Evolutionary conservation across 2,329 filamentous ascomycete species (phyloP).

Genomic region (Fusarium concolor): DNA sequence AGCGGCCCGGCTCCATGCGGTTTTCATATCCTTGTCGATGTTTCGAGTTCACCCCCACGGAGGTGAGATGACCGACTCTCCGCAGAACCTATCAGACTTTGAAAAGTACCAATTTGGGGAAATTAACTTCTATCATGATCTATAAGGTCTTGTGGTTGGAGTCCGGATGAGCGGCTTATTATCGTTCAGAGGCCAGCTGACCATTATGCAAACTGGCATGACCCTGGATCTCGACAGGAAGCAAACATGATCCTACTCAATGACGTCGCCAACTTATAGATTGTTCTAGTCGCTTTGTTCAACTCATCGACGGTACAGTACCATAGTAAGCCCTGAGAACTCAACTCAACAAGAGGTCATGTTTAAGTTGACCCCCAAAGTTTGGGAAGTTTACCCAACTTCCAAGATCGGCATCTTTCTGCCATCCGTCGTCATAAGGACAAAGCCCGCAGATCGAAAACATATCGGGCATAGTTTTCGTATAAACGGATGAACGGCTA

Average conservation of each 20-base stretch:
- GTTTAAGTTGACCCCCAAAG: not conserved
- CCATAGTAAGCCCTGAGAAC: not conserved
- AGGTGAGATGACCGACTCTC: not conserved
- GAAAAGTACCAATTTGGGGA: not conserved
- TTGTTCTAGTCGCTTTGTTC: not conserved
- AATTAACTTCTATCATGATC: not conserved
- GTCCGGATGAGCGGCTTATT: constrained; percentile 4
- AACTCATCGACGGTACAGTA: not conserved
- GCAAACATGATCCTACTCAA: not conserved
- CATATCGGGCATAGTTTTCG: not conserved
- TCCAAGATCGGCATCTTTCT: not conserved
- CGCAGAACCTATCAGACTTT: constrained; percentile 6
- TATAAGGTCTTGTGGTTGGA: not conserved
- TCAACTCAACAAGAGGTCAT: not conserved
- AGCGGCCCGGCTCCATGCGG: not conserved
- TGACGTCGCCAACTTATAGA: not conserved
- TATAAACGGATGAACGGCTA: not conserved
- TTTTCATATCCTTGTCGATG: constrained; percentile 9
- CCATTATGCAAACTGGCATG: constrained; percentile 1
- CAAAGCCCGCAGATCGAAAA: not conserved
- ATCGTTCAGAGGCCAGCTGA: not conserved
- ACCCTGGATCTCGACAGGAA: not conserved
- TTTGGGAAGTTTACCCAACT: not conserved
- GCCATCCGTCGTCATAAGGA: not conserved
- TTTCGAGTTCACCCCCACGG: not conserved